Evolutionary conservation across 148 eudicot species (phyloP).

Genomic region (Simmondsia chinensis): DNA sequence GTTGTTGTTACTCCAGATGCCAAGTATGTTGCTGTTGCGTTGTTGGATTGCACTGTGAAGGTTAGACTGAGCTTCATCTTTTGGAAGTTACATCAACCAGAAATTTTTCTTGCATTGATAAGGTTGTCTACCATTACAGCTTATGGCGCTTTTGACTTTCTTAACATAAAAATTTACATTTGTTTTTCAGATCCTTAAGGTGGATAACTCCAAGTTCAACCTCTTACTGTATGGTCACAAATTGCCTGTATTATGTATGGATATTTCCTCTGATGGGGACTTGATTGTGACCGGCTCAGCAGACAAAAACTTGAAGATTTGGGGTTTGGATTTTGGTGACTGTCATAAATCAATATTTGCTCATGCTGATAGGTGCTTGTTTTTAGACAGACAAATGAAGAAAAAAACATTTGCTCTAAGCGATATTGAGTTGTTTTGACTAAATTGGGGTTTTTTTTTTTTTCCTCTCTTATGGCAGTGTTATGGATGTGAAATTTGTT

Average conservation of each 20-base stretch:
- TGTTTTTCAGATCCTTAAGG: constrained; percentile 56
- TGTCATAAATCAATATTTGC: constrained; percentile 97
- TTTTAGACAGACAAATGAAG: too few species aligned
- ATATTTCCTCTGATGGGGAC: constrained; percentile 92
- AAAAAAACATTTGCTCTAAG: too few species aligned
- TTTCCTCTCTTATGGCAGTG: constrained; percentile 38
- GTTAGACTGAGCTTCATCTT: constrained; percentile 20
- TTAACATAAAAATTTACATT: not conserved
- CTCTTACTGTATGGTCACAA: constrained; percentile 84
- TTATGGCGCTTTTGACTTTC: too few species aligned
- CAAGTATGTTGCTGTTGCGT: constrained; percentile 77
- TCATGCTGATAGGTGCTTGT: constrained; percentile 73
- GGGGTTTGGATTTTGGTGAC: constrained; percentile 98
- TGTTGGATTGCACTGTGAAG: constrained; percentile 85
- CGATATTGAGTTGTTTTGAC: too few species aligned
- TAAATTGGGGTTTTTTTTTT: constrained; percentile 3
- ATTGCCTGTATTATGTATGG: constrained; percentile 92
- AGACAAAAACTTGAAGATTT: constrained; percentile 90
- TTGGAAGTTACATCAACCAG: too few species aligned
- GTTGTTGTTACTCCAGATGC: constrained; percentile 85
- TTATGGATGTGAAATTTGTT: constrained; percentile 92
- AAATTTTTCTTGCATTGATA: too few species aligned
- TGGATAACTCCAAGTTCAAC: constrained; percentile 81
- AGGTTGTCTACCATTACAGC: too few species aligned
- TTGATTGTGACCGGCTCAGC: constrained; percentile 89